Percentiles rank a stretch among this genome's conserved stretches.
phyloP scores from a whole-genome alignment of 176 grass and related monocot genomes.

The Poa pratensis region DNA sequence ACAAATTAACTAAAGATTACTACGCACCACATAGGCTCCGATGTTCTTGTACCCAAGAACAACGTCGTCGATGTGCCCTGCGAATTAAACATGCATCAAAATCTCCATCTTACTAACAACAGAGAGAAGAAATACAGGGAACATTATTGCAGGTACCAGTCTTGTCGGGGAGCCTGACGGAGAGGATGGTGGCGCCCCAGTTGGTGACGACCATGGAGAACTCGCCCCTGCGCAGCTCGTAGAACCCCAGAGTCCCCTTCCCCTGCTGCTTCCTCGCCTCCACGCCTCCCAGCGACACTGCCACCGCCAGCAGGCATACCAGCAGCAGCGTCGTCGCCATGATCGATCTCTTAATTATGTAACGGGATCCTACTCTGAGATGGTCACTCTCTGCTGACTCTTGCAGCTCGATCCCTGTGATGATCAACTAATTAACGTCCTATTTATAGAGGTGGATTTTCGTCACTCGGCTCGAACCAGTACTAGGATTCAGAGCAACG shows the following conservation, averaged over 20 bases:
- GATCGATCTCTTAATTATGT: not conserved
- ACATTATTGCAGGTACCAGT: conserved; percentile 45
- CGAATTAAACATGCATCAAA: not conserved
- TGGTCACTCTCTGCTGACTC: not conserved
- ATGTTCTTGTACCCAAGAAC: conserved; percentile 84
- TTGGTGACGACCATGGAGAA: conserved; percentile 65
- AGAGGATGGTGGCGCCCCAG: conserved; percentile 65
- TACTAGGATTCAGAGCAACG: not conserved
- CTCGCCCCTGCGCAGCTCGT: conserved; percentile 56
- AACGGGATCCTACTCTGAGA: not conserved
- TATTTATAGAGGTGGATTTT: conserved; percentile 36
- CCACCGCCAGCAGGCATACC: not conserved
- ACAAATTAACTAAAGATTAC: not conserved
- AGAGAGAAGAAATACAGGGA: not conserved
- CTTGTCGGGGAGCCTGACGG: conserved; percentile 64
- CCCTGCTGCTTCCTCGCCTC: conserved; percentile 44
- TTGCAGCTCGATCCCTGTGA: not conserved
- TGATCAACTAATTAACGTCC: not conserved
- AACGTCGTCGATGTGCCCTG: conserved; percentile 81
- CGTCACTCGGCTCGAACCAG: not conserved
- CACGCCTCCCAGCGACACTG: not conserved
- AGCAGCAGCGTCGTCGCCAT: not conserved
- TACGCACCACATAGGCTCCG: conserved; percentile 57
- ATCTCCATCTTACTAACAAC: not conserved
- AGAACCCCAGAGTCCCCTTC: conserved; percentile 50